Percentiles rank a stretch among this genome's conserved stretches.
These are phyloP conservation scores for Aspergillus fumigatiaffinis DNA, from an alignment of 2,329 filamentous ascomycete species.

Conservation along the genomic window DNA sequence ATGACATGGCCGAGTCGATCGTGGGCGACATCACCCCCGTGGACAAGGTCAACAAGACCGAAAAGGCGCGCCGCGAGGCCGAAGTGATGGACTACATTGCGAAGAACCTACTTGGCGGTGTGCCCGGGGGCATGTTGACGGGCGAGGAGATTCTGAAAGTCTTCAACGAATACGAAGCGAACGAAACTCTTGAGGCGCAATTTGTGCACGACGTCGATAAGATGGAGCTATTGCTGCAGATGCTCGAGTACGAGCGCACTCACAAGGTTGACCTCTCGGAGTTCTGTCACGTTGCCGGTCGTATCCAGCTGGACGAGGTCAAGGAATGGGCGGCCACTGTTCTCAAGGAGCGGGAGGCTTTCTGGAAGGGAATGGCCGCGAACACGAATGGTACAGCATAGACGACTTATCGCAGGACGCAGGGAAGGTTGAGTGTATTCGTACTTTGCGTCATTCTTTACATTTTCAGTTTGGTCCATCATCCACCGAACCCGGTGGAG, in stretches of 20 bases:
- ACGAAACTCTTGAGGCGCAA: conserved; percentile 72
- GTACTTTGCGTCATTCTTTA: conserved; percentile 1
- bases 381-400: conserved; percentile 1
- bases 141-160: conserved; percentile 70
- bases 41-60: conserved; percentile 72
- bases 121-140: conserved; percentile 62
- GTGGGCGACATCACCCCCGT: conserved; percentile 97
- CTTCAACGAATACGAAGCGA: conserved; percentile 96
- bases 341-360: conserved; percentile 67
- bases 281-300: conserved; percentile 73
- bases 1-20: conserved; percentile 95
- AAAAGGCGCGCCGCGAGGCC: conserved; percentile 84
- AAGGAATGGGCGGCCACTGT: conserved; percentile 74
- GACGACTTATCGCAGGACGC: neutral
- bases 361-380: conserved; percentile 56
- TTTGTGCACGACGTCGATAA: conserved; percentile 98
- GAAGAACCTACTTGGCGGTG: conserved; percentile 64
- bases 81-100: conserved; percentile 91
- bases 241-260: conserved; percentile 89
- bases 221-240: conserved; percentile 90
- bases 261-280: conserved; percentile 74
- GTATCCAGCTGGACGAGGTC: conserved; percentile 72
- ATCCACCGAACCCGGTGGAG: conserved; percentile 3
- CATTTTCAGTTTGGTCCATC: neutral
- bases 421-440: conserved; percentile 10